These are phyloP conservation scores for Graphilbum ipis-grandicollis DNA, from an alignment of 2,329 filamentous ascomycete species.

Conservation along the genomic window DNA sequence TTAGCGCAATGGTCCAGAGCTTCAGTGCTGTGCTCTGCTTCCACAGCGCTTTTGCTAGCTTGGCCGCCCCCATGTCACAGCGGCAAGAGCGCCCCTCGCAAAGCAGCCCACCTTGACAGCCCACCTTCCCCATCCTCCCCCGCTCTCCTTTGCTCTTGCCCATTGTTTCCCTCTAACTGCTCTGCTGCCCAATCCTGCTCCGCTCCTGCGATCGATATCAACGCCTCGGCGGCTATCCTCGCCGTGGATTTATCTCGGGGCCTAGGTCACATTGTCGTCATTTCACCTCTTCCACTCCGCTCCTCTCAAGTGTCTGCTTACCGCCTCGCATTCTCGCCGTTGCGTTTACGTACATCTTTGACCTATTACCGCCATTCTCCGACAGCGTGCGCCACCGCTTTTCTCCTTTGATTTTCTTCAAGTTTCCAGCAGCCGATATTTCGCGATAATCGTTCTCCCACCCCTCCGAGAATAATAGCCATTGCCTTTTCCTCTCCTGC, in stretches of 20 bases:
- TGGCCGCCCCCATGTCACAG: slow-evolving; percentile 4
- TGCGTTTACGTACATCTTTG: background rate
- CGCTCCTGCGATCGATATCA: background rate
- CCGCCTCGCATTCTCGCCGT: too few species aligned
- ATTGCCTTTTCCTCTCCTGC: too few species aligned
- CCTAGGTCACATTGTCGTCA: background rate
- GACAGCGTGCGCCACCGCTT: background rate
- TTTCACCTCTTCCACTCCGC: background rate
- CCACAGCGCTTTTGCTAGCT: background rate
- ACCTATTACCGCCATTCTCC: background rate
- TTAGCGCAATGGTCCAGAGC: background rate
- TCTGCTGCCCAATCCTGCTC: background rate
- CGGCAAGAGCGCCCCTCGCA: background rate
- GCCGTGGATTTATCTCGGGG: background rate
- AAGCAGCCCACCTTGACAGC: slow-evolving; percentile 1
- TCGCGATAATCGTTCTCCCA: too few species aligned
- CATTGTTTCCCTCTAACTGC: background rate
- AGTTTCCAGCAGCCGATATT: too few species aligned
- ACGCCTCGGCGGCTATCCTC: background rate
- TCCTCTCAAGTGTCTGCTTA: background rate
- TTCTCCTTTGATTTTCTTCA: too few species aligned
- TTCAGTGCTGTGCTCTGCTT: background rate
- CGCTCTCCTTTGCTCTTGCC: background rate
- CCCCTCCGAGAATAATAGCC: too few species aligned
- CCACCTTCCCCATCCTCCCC: background rate